Evolutionary conservation across 306 rosid species (phyloP).

Genomic region (Datisca glomerata): DNA sequence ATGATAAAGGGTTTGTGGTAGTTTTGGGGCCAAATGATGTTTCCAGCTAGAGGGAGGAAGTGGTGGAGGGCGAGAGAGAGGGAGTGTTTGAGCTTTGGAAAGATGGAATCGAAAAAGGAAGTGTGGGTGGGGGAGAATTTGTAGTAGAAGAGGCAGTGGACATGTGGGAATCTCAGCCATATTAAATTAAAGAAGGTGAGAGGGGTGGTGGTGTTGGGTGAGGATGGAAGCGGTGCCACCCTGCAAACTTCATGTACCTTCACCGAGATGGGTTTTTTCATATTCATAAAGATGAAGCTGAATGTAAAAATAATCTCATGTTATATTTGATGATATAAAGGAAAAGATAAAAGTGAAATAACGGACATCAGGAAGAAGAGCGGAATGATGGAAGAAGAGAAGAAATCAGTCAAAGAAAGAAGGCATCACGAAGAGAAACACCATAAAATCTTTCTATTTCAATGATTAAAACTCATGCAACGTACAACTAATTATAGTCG

Average conservation of each 20-base stretch:
- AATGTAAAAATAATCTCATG: too few species aligned
- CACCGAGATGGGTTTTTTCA: neutral
- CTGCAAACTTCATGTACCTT: neutral
- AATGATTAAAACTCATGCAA: too few species aligned
- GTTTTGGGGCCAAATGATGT: conserved; percentile 14
- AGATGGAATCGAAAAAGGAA: neutral
- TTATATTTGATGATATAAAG: too few species aligned
- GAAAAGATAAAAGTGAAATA: too few species aligned
- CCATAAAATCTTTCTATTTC: too few species aligned
- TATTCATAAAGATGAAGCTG: too few species aligned
- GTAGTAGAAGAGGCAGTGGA: neutral
- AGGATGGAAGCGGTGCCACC: neutral
- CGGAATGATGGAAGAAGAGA: too few species aligned
- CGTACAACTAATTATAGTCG: too few species aligned
- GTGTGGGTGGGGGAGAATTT: too few species aligned
- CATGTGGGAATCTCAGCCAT: neutral
- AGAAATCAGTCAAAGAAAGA: too few species aligned
- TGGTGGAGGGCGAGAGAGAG: conserved; percentile 33
- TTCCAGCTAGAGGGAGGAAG: conserved; percentile 30
- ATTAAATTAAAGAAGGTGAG: neutral
- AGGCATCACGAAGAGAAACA: too few species aligned
- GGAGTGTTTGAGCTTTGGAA: conserved; percentile 13
- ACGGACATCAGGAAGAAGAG: too few species aligned
- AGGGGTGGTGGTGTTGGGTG: neutral
- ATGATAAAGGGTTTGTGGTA: conserved; percentile 15